Evolutionary conservation across 2,329 filamentous ascomycete species (phyloP).

Genomic region (Didymella exigua): DNA sequence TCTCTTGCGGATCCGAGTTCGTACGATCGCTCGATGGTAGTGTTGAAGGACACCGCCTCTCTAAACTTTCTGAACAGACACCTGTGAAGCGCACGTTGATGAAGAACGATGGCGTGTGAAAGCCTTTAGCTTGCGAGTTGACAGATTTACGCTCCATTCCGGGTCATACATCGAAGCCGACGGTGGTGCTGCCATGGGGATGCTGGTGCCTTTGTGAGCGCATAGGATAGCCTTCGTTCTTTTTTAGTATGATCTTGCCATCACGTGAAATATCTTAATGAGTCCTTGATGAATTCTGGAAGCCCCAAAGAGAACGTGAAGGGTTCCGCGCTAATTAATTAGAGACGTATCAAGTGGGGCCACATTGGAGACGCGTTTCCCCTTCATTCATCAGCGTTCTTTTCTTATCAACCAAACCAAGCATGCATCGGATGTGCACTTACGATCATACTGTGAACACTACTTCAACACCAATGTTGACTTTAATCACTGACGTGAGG

Average conservation of each 20-base stretch:
- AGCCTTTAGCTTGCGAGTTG: constrained; percentile 5
- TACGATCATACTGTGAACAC: neutral
- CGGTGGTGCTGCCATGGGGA: too few relatives aligned
- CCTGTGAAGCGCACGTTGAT: constrained; percentile 8
- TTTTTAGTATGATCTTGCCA: too few relatives aligned
- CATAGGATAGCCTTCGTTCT: too few relatives aligned
- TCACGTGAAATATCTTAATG: too few relatives aligned
- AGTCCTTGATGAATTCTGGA: too few relatives aligned
- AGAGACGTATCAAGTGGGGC: neutral
- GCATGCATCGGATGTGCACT: too few relatives aligned
- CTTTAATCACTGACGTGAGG: neutral
- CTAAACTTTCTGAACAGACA: neutral
- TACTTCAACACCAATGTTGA: neutral
- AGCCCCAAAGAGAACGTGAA: neutral
- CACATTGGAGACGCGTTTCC: neutral
- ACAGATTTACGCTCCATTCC: constrained; percentile 7
- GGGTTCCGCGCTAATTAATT: neutral
- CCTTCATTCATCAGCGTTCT: neutral
- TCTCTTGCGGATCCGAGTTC: neutral
- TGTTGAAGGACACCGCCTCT: neutral
- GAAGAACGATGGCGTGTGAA: constrained; percentile 13
- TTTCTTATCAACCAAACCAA: too few relatives aligned
- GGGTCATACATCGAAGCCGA: neutral
- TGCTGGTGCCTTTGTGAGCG: too few relatives aligned
- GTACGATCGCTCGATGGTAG: constrained; percentile 7